Evolutionary conservation across 2,329 filamentous ascomycete genomes (phyloP).

Genomic region (Neofusicoccum laricinum): DNA sequence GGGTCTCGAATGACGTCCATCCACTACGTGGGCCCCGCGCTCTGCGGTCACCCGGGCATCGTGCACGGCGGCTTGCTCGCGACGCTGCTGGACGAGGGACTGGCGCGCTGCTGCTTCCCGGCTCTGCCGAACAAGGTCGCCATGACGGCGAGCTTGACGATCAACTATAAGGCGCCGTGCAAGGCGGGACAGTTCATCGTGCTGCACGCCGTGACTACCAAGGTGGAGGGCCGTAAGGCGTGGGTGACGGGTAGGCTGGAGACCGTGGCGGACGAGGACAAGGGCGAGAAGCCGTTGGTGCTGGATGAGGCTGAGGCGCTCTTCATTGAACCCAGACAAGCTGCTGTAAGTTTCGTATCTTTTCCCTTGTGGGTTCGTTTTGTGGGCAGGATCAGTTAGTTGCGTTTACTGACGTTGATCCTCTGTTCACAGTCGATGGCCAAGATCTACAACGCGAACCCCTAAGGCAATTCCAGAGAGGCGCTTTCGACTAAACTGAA

Average conservation of each 20-base stretch:
- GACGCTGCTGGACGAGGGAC: slow-evolving; percentile 87
- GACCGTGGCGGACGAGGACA: slow-evolving; percentile 72
- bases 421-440: neutral
- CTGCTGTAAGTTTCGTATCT: slow-evolving; percentile 44
- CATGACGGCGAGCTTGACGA: slow-evolving; percentile 79
- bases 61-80: slow-evolving; percentile 88
- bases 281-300: slow-evolving; percentile 59
- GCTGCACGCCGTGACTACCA: slow-evolving; percentile 73
- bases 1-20: slow-evolving; percentile 58
- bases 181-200: slow-evolving; percentile 74
- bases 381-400: neutral
- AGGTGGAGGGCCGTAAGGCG: slow-evolving; percentile 88
- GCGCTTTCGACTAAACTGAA: no score
- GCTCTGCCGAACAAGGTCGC: slow-evolving; percentile 82
- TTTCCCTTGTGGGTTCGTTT: neutral
- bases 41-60: slow-evolving; percentile 88
- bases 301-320: slow-evolving; percentile 81
- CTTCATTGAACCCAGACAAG: slow-evolving; percentile 84
- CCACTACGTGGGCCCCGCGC: slow-evolving; percentile 70
- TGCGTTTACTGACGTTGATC: neutral
- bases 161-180: slow-evolving; percentile 79
- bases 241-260: slow-evolving; percentile 90
- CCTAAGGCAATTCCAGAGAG: neutral
- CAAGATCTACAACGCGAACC: slow-evolving; percentile 7
- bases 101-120: slow-evolving; percentile 83